Percentiles rank a stretch among this genome's conserved stretches.
These are phyloP conservation scores for Stachybotrys chartarum DNA, from an alignment of 2,329 filamentous ascomycete genomes.

Conservation along the genomic window DNA sequence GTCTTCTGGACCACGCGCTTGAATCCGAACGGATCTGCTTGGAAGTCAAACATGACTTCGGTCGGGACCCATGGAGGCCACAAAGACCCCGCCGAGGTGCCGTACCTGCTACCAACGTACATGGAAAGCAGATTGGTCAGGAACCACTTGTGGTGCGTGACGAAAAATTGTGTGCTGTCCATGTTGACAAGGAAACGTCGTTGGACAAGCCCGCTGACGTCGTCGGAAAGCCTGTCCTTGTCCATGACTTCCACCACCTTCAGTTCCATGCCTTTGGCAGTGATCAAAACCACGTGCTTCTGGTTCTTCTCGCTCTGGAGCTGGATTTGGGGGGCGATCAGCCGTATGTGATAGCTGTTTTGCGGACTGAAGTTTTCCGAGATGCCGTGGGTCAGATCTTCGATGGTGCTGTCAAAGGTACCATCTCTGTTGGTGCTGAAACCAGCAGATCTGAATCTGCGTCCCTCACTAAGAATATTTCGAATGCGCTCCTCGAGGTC, in stretches of 20 bases:
- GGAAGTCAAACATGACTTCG: constrained; percentile 97
- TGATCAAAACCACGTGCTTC: constrained; percentile 93
- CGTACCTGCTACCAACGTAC: constrained; percentile 92
- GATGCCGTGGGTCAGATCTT: constrained; percentile 67
- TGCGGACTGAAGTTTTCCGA: constrained; percentile 82
- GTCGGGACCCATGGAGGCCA: constrained; percentile 99
- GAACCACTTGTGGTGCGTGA: constrained; percentile 90
- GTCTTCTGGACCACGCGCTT: constrained; percentile 95
- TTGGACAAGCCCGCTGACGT: constrained; percentile 91
- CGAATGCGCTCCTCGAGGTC: constrained; percentile 80
- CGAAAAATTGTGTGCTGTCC: constrained; percentile 98
- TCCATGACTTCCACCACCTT: constrained; percentile 98
- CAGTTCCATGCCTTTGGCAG: constrained; percentile 95
- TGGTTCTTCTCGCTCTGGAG: constrained; percentile 97
- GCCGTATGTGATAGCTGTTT: constrained; percentile 87
- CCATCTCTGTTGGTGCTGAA: constrained; percentile 25
- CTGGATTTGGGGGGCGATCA: constrained; percentile 97
- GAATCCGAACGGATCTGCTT: constrained; percentile 93
- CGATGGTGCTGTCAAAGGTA: constrained; percentile 37
- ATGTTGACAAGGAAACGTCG: constrained; percentile 89
- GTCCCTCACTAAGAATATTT: constrained; percentile 76
- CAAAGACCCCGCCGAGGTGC: constrained; percentile 71
- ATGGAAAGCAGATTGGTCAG: constrained; percentile 76
- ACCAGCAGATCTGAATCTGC: constrained; percentile 58
- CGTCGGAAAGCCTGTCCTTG: constrained; percentile 84